These are phyloP conservation scores for Oryza meridionalis DNA, from an alignment of 176 grass and related monocot species.

Conservation along the genomic window DNA sequence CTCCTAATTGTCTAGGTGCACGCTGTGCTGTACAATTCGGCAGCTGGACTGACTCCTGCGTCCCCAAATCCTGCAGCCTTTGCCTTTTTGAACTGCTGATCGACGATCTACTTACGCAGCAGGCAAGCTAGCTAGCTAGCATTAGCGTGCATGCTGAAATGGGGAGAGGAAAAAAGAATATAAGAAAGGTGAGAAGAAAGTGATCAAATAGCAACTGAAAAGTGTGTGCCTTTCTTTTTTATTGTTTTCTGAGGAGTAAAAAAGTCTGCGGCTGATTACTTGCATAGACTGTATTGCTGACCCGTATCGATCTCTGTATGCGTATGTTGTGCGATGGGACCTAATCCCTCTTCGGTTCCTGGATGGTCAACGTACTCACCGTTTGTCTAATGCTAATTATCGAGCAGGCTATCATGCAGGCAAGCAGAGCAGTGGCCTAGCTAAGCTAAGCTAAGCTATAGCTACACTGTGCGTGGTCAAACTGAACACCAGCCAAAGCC, in stretches of 20 bases:
- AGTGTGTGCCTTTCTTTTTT: not conserved
- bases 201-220: not conserved
- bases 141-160: conserved; percentile 19
- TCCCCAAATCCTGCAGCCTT: not conserved
- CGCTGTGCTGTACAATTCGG: conserved; percentile 36
- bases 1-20: conserved; percentile 9
- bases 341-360: conserved; percentile 33
- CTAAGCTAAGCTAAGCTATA: not conserved
- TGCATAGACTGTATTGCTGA: conserved; percentile 27
- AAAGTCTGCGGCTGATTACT: conserved; percentile 7
- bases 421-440: conserved; percentile 12
- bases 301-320: not conserved
- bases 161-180: not conserved
- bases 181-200: not conserved
- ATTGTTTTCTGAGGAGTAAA: not conserved
- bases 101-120: not conserved
- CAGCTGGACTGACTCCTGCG: conserved; percentile 40
- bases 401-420: not conserved
- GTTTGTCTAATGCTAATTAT: conserved; percentile 40
- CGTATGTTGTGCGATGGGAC: conserved; percentile 43
- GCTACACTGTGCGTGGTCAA: conserved; percentile 33
- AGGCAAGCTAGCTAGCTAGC: not conserved
- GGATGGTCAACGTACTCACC: conserved; percentile 30
- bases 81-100: conserved; percentile 22
- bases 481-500: conserved; percentile 1